Conservation (phyloP, 768 basidiomycete genomes). For the Termitomyces sp. region DNA sequence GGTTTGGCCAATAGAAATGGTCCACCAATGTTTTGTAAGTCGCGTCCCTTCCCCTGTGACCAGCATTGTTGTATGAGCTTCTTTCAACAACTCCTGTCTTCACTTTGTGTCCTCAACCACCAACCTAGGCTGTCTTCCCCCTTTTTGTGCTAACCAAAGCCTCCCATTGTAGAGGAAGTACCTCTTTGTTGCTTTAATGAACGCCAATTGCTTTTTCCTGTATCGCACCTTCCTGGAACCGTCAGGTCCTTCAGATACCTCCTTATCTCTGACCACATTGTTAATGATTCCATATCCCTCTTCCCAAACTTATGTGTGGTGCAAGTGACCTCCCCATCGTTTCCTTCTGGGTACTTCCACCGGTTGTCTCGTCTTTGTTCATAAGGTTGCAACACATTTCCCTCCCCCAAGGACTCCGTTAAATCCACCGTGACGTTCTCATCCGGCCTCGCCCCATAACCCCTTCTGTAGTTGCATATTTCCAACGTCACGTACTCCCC, state of each 20-base stretch:
- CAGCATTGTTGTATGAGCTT: constrained; percentile 24
- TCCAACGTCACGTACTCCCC: not conserved
- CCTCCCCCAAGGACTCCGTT: not conserved
- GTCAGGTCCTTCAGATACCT: constrained; percentile 5
- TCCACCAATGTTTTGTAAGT: constrained; percentile 19
- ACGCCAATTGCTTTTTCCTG: not conserved
- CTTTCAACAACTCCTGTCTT: constrained; percentile 14
- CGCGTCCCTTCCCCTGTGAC: constrained; percentile 27
- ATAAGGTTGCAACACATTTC: not conserved
- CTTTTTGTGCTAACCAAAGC: constrained; percentile 16
- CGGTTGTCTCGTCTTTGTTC: not conserved
- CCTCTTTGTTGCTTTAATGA: not conserved
- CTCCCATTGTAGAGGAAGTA: constrained; percentile 16
- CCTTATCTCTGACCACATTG: constrained; percentile 15
- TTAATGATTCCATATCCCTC: constrained; percentile 6
- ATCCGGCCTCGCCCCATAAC: not conserved
- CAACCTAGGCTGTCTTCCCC: constrained; percentile 14
- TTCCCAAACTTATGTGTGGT: constrained; percentile 8
- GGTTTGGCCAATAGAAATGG: constrained; percentile 33
- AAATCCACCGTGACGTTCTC: not conserved
- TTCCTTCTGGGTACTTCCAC: not conserved
- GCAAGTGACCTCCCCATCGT: not conserved
- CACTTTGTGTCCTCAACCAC: constrained; percentile 15
- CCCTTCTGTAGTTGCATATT: not conserved
- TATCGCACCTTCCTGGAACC: no score